These are phyloP conservation scores for Ichthyophthirius multifiliis DNA, from an alignment of 169 alveolate species.

Conservation along the genomic window DNA sequence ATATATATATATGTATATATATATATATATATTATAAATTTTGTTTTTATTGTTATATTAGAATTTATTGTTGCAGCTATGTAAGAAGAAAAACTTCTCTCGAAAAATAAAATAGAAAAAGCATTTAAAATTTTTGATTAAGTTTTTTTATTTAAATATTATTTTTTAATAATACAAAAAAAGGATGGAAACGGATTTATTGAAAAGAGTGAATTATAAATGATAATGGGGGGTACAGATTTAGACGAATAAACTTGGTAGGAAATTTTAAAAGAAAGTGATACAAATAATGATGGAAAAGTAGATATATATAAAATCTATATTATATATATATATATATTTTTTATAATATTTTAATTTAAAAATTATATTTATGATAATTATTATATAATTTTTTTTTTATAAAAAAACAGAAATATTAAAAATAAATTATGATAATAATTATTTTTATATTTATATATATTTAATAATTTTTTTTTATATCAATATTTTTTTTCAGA, in stretches of 20 bases:
- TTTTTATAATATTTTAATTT: too few species aligned
- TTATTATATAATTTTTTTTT: too few species aligned
- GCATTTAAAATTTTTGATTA: conserved; percentile 82
- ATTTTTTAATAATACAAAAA: too few species aligned
- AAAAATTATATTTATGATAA: too few species aligned
- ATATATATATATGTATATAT: too few species aligned
- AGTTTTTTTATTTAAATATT: too few species aligned
- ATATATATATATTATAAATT: too few species aligned
- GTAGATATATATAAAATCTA: too few species aligned
- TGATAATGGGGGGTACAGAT: conserved; percentile 67
- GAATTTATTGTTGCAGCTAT: conserved; percentile 83
- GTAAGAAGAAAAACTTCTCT: conserved; percentile 60
- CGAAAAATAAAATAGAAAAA: conserved; percentile 68
- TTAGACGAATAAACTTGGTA: conserved; percentile 66
- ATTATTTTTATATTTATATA: too few species aligned
- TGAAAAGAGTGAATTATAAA: conserved; percentile 66
- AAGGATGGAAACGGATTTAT: conserved; percentile 81
- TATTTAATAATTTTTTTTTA: neutral
- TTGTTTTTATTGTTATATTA: conserved; percentile 18
- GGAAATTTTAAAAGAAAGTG: conserved; percentile 54
- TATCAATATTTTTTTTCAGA: conserved; percentile 14
- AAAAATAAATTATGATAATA: too few species aligned
- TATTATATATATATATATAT: too few species aligned
- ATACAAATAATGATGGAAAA: conserved; percentile 62
- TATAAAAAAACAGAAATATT: too few species aligned